phyloP scores from a whole-genome alignment of 768 basidiomycete species.

The Lactarius pseudohatsudake region DNA sequence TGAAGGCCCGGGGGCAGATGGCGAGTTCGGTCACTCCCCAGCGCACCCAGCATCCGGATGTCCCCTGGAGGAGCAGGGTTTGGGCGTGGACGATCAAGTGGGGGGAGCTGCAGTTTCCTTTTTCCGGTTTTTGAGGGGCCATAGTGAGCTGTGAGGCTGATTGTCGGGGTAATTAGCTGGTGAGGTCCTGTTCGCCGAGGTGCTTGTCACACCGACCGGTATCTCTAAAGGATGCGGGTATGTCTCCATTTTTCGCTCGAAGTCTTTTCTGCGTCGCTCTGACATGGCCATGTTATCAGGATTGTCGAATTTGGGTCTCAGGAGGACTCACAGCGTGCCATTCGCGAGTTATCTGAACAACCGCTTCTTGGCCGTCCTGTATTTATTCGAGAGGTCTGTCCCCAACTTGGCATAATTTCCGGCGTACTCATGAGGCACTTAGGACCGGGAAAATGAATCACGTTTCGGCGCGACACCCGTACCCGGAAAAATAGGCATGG shows the following conservation, averaged over 20 bases:
- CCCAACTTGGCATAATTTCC: conserved; percentile 12
- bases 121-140: conserved; percentile 42
- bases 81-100: conserved; percentile 15
- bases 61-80: conserved; percentile 5
- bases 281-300: conserved; percentile 42
- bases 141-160: conserved; percentile 77
- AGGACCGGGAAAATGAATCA: conserved; percentile 97
- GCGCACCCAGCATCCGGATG: conserved; percentile 7
- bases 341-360: conserved; percentile 88
- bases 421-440: conserved; percentile 7
- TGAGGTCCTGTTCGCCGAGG: conserved; percentile 99
- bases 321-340: conserved; percentile 87
- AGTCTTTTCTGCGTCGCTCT: conserved; percentile 21
- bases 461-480: conserved; percentile 95
- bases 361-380: conserved; percentile 90
- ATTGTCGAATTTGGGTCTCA: conserved; percentile 93
- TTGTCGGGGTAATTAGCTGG: conserved; percentile 92
- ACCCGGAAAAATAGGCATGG: conserved; percentile 94
- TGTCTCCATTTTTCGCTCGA: conserved; percentile 38
- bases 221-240: conserved; percentile 99
- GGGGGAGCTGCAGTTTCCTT: conserved; percentile 31
- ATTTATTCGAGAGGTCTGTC: conserved; percentile 89
- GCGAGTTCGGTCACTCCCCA: conserved; percentile 16
- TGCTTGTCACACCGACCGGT: conserved; percentile 93
- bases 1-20: conserved; percentile 5